Evolutionary conservation across 139 green algal genomes (phyloP), one percentile per base, ranked within the genome.

Genomic region (Nannochloris sp.): DNA sequence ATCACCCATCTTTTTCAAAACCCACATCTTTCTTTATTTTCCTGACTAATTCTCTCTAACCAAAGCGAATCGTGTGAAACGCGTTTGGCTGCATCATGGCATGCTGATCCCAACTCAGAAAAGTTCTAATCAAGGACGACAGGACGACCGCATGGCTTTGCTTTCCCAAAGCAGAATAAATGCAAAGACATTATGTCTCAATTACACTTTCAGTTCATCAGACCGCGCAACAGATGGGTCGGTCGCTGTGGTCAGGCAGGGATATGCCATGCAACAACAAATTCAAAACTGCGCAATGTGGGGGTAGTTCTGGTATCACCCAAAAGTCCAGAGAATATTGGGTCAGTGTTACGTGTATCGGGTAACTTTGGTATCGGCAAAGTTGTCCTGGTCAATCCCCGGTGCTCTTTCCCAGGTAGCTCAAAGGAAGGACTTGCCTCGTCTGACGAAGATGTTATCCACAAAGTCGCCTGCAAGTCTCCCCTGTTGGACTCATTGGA

Each of bases 271-370:
- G 16, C n/a, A 21, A 21, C 14, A 50, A 50, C n/a, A 53, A 10
- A 21, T 9, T 10, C 7, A 36, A 34, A 21, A 19, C 11, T 64
- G 18, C 12, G 57, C 12, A 55, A 64, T 29, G 54, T 70, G 4
- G 49, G 46, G 3, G 15, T 76, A 14, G 62, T 76, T 44, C 49
- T 76, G 1, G 63, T 72, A 19, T 59, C 48, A 2, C 70, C 70
- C 10, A 72, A 72, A 44, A 57, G 25, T 29, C 70, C 70, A 19
- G 64, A 27, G 14, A 76, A 76, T 51, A 76, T 76, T 46, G 70
- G 70, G 14, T 31, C 46, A 11, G 64, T 68, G 9, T 46, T 72
- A 23, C 56, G 70, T 4, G 56, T 71, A 21, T 64, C 55, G 1
- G 70, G 49, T 7, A 76, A 76, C 46, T 76, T 76, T 53, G 70